phyloP scores from a whole-genome alignment of 805 yeast genomes.

The Maudiozyma saulgeensis region DNA sequence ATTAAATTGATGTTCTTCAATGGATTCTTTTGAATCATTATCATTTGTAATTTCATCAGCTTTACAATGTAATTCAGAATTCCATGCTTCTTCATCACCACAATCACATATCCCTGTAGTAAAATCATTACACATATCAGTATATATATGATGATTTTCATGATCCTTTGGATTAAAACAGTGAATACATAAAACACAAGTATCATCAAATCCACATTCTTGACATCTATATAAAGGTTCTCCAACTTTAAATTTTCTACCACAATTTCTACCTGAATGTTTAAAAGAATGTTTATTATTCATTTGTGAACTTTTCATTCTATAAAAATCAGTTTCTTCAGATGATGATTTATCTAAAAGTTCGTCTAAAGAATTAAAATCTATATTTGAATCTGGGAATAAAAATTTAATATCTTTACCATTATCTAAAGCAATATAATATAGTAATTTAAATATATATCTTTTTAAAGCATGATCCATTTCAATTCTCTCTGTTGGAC shows the following conservation, averaged over 20 bases:
- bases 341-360: conserved; percentile 5
- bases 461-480: conserved; percentile 20
- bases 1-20: conserved; percentile 6
- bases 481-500: conserved; percentile 22
- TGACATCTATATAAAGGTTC: conserved; percentile 64
- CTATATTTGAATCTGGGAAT: conserved; percentile 19
- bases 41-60: conserved; percentile 21
- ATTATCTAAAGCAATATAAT: conserved; percentile 30
- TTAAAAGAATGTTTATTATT: conserved; percentile 15
- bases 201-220: conserved; percentile 69
- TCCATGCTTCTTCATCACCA: conserved; percentile 64
- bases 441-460: conserved; percentile 22
- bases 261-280: conserved; percentile 60
- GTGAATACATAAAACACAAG: conserved; percentile 65
- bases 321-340: conserved; percentile 9
- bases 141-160: conserved; percentile 50
- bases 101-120: conserved; percentile 63
- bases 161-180: conserved; percentile 70
- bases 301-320: conserved; percentile 1
- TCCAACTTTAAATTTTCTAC: conserved; percentile 48
- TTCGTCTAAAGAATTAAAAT: conserved; percentile 15
- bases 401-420: conserved; percentile 31
- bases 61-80: conserved; percentile 41
- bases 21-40: conserved; percentile 16
- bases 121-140: conserved; percentile 38